These are phyloP conservation scores for Cystobasidium sp. DNA, from an alignment of 1,284 basidiomycete genomes.

Conservation along the genomic window DNA sequence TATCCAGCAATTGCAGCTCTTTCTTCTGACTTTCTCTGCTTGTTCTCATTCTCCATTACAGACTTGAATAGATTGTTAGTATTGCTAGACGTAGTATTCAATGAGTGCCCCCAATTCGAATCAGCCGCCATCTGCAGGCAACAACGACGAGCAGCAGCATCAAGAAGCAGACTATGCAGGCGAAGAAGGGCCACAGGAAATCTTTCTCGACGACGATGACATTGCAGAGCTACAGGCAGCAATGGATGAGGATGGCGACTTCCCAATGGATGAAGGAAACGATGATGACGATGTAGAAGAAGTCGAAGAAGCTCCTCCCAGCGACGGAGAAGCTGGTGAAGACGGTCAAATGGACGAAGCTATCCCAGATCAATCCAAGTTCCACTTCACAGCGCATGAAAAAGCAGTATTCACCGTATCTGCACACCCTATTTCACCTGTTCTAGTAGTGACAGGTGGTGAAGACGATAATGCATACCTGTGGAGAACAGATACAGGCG, in stretches of 20 bases:
- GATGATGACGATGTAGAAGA: constrained; percentile 35
- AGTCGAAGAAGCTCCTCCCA: constrained; percentile 11
- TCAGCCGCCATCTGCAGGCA: not conserved
- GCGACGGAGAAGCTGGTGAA: constrained; percentile 26
- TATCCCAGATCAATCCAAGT: constrained; percentile 55
- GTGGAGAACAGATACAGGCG: constrained; percentile 84
- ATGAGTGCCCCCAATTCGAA: not conserved
- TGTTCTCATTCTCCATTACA: no score
- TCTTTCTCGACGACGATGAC: constrained; percentile 45
- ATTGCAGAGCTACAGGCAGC: constrained; percentile 41
- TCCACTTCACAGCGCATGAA: constrained; percentile 57
- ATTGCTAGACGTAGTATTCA: not conserved
- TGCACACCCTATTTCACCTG: constrained; percentile 72
- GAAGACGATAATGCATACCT: constrained; percentile 95
- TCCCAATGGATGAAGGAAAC: constrained; percentile 38
- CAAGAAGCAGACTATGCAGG: constrained; percentile 39
- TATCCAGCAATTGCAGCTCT: no score
- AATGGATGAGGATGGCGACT: constrained; percentile 44
- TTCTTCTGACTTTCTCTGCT: no score
- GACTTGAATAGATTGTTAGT: no score
- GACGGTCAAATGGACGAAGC: constrained; percentile 36
- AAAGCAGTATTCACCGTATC: constrained; percentile 75
- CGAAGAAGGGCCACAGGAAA: constrained; percentile 40
- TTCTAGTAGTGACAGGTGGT: constrained; percentile 86
- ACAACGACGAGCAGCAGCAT: not conserved